Evolutionary conservation across 208 protist species (phyloP).

Genomic region (Trypanosoma rangeli): DNA sequence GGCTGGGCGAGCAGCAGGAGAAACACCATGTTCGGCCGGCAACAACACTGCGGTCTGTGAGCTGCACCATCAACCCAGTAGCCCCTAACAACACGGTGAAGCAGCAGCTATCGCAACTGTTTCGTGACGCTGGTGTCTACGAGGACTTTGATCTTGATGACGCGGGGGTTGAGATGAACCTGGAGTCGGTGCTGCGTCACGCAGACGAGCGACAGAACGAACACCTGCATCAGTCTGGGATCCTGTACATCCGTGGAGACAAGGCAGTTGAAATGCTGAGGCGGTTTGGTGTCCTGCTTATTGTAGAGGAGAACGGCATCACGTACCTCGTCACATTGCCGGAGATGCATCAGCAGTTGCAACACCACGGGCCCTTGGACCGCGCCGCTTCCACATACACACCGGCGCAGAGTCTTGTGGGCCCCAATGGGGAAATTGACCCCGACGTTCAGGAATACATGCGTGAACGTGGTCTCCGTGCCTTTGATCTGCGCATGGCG

Average conservation of each 20-base stretch:
- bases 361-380: conserved; percentile 4
- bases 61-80: conserved; percentile 64
- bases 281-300: conserved; percentile 65
- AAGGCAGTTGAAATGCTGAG: conserved; percentile 76
- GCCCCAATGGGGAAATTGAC: conserved; percentile 80
- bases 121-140: conserved; percentile 57
- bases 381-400: conserved; percentile 42
- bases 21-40: neutral
- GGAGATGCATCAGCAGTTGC: conserved; percentile 31
- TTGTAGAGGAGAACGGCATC: conserved; percentile 64
- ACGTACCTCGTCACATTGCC: conserved; percentile 82
- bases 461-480: conserved; percentile 61
- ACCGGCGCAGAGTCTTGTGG: conserved; percentile 44
- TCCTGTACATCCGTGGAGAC: conserved; percentile 74
- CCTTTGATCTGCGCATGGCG: conserved; percentile 84
- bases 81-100: conserved; percentile 50
- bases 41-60: conserved; percentile 34
- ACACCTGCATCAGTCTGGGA: conserved; percentile 59
- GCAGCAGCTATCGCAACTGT: conserved; percentile 63
- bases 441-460: conserved; percentile 73
- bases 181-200: conserved; percentile 67
- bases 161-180: conserved; percentile 48
- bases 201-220: conserved; percentile 66
- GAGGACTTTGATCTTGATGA: conserved; percentile 69
- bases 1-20: conserved; percentile 34